Evolutionary conservation across 345 rosid genomes (phyloP), one percentile per base, ranked within the genome.

Genomic region (Eucalyptus erythrocorys): DNA sequence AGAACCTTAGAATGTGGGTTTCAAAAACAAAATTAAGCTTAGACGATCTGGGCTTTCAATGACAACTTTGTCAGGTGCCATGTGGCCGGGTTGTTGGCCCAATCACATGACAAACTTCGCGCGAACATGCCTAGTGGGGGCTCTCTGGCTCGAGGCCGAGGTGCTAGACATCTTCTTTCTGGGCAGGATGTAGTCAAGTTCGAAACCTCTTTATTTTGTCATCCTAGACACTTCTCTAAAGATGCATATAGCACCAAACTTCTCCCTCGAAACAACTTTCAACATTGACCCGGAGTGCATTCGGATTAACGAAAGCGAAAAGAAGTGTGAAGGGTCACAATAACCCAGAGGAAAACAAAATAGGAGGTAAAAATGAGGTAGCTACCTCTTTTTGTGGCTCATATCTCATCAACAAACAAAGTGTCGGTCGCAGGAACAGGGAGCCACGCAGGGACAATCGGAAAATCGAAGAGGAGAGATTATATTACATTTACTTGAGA

Each of bases 361-460:
- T 59, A 27, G n/a, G 64, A 57, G 64, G 64, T 57, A 5, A 57
- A 57, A 2, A 26, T 10, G 64, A 26, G 1, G n/a, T 24, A 26
- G 7, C 3, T 11, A 24, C 64, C 13, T 26, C 64, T 22, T 10
- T 57, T 24, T 26, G n/a, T 7, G 14, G n/a, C n/a, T 57, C 64
- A 55, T 57, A 26, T 24, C 0, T 57, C 64, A 24, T 26, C 64
- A 26, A 12, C n/a, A 57, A 57, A 57, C 13, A 26, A 57, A 57
- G 64, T 24, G 64, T 11, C 30, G 3, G 64, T 57, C 14, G 2
- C 64, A 22, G 64, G 13, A 57, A 26, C 3, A 12, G 4, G 14
- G 4, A 26, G 64, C 14, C n/a, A 26, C 13, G 14, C 5, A 10
- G n/a, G n/a, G n/a, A 57, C 1, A 57, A 1, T 26, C 1, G 2